A percentile compares a stretch with the other conserved stretches of the same genome.
phyloP scores from a whole-genome alignment of 2,329 filamentous ascomycete species.

The Purpureocillium takamizusanense region DNA sequence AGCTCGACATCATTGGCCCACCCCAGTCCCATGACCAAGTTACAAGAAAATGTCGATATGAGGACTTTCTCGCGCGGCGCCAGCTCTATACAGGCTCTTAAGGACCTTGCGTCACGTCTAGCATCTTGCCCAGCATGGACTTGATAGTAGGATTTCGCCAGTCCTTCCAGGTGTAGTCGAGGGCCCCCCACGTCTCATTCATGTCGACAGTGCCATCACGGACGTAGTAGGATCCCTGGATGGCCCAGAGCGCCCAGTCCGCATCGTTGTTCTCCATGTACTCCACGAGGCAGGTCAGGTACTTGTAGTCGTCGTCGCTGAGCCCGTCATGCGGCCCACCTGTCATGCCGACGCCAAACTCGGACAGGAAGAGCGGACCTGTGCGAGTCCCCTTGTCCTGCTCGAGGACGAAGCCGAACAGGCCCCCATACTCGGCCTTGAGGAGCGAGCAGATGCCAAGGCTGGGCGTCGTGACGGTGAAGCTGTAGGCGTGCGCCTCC shows the following conservation, averaged over 20 bases:
- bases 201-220: conserved; percentile 37
- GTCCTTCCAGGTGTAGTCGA: conserved; percentile 31
- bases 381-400: conserved; percentile 34
- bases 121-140: conserved; percentile 27
- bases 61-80: too few relatives aligned
- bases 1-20: too few relatives aligned
- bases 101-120: conserved; percentile 26
- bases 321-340: conserved; percentile 33
- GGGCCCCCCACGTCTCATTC: conserved; percentile 43
- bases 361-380: conserved; percentile 46
- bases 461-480: conserved; percentile 38
- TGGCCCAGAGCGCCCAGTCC: conserved; percentile 51
- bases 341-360: conserved; percentile 46
- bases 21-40: too few relatives aligned
- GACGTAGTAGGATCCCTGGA: conserved; percentile 51
- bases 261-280: conserved; percentile 47
- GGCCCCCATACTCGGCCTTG: conserved; percentile 33
- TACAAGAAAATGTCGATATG: too few relatives aligned
- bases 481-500: conserved; percentile 51
- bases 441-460: conserved; percentile 33
- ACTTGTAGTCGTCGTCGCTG: conserved; percentile 32
- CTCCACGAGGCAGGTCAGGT: conserved; percentile 41
- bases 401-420: conserved; percentile 42
- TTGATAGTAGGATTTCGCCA: conserved; percentile 28
- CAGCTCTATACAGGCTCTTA: too few relatives aligned